phyloP scores from a whole-genome alignment of 2,329 filamentous ascomycete species.

The Calycina herbarum region DNA sequence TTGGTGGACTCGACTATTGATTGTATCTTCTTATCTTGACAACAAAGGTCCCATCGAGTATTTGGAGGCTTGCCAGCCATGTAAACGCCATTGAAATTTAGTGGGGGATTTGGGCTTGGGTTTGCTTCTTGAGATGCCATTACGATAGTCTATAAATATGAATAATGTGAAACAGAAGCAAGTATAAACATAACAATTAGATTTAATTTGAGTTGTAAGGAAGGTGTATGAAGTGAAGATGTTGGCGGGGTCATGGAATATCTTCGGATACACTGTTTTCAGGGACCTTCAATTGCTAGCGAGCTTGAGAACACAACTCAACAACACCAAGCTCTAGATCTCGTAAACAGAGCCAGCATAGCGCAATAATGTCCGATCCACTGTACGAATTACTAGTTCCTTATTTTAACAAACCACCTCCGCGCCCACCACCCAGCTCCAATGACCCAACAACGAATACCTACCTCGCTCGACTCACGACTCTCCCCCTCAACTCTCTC shows the following conservation, averaged over 20 bases:
- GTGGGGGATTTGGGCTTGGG: background rate
- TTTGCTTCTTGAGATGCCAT: background rate
- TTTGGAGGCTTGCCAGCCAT: constrained; percentile 34
- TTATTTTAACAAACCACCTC: constrained; percentile 52
- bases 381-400: constrained; percentile 72
- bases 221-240: background rate
- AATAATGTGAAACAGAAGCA: background rate
- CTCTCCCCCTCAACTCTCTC: constrained; percentile 72
- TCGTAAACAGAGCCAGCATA: background rate
- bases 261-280: constrained; percentile 1
- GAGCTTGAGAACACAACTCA: constrained; percentile 15
- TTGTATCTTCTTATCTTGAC: constrained; percentile 33
- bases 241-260: constrained; percentile 4
- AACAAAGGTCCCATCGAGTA: constrained; percentile 39
- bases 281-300: constrained; percentile 10
- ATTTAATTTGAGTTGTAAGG: background rate
- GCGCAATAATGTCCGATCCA: constrained; percentile 61
- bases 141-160: background rate
- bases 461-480: constrained; percentile 78
- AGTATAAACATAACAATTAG: background rate
- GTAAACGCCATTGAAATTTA: constrained; percentile 33
- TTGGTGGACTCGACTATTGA: constrained; percentile 30
- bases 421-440: constrained; percentile 42
- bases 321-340: constrained; percentile 8
- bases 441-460: constrained; percentile 56